Percentiles rank a stretch among this genome's conserved stretches.
Evolutionary conservation across 495 filamentous ascomycete species (phyloP).

Genomic region (Poronia punctata): DNA sequence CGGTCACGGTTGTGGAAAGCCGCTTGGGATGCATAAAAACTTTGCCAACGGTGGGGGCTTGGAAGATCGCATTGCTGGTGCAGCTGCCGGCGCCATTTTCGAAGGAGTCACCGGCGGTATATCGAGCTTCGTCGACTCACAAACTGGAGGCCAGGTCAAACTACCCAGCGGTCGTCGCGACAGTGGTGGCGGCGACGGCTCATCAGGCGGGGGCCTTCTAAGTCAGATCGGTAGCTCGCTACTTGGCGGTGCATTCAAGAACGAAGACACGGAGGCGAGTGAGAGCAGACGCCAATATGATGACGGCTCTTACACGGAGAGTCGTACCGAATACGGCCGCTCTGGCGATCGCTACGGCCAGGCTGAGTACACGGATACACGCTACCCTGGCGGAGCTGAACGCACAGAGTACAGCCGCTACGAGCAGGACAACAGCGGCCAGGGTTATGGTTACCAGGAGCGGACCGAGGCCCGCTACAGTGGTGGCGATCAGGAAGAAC

Average conservation of each 20-base stretch:
- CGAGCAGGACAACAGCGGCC: slow-evolving; percentile 32
- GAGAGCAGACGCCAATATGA: slow-evolving; percentile 26
- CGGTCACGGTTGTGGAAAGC: slow-evolving; percentile 74
- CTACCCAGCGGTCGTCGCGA: slow-evolving; percentile 23
- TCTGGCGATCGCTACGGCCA: slow-evolving; percentile 42
- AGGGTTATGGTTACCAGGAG: slow-evolving; percentile 30
- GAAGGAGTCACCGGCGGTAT: slow-evolving; percentile 38
- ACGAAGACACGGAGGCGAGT: slow-evolving; percentile 35
- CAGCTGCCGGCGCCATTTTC: slow-evolving; percentile 40
- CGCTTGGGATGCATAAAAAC: slow-evolving; percentile 41
- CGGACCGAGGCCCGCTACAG: slow-evolving; percentile 20
- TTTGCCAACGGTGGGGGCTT: slow-evolving; percentile 28
- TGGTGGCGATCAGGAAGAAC: slow-evolving; percentile 27
- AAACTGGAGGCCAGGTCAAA: slow-evolving; percentile 26
- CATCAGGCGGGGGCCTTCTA: slow-evolving; percentile 34
- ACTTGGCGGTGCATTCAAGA: slow-evolving; percentile 37
- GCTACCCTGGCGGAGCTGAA: slow-evolving; percentile 35
- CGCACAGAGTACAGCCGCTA: slow-evolving; percentile 39
- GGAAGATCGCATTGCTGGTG: slow-evolving; percentile 39
- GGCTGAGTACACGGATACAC: slow-evolving; percentile 37
- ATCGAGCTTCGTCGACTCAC: slow-evolving; percentile 21
- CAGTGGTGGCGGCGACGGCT: slow-evolving; percentile 15
- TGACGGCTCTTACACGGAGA: slow-evolving; percentile 37
- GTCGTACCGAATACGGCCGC: slow-evolving; percentile 38
- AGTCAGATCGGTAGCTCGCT: slow-evolving; percentile 39